Base-by-base conservation (phyloP, 768 basidiomycete genomes). In the Podaxis sp. region DNA sequence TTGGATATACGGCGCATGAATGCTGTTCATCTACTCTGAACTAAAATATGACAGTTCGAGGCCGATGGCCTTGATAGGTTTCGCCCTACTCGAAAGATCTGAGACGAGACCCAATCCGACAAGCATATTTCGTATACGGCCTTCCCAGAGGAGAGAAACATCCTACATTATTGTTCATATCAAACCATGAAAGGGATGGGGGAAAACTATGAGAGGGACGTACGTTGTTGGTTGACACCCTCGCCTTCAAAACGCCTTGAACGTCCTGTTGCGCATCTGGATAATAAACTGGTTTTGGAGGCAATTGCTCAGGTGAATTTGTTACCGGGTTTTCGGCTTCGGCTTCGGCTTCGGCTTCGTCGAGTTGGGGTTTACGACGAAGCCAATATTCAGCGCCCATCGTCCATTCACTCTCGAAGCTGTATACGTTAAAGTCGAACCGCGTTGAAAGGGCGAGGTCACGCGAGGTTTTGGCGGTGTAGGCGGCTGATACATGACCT, bases 311-410 rank as follows among this genome's bases (percentile, higher is more conserved):
- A 59, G 62, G 44, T 50, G 61, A 38, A 53, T 50, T 50, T 27
- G 1, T 50, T 14, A 63, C 44, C 46, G 62, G 37, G 53, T 37
- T 50, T 23, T 23, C 23, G 23, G 1, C 2, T 23, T 21, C 21
- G 21, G 21, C 2, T 23, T 21, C 21, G 21, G 21, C 21, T 28
- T 14, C 53, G 14, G 64, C 56, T 13, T 69, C 62, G 3, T 71
- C 66, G 3, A 62, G 62, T 10, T 65, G 65, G 5, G 73, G 74
- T 55, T 73, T 67, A 23, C 86, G 82, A 21, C 93, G 83, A 70
- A 94, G 82, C 94, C 93, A 97, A 93, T 93, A 97, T 71, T 98
- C 95, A 1, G 91, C 89, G 2, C 96, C 96, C 77, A 98, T 84
- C 9, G 92, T 89, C 89, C 95, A 90, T 71, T 98, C 95, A 72